Percentiles rank a stretch among this genome's conserved stretches.
These are phyloP conservation scores for Populus pruinosa DNA, from an alignment of 345 rosid genomes.

Conservation along the genomic window DNA sequence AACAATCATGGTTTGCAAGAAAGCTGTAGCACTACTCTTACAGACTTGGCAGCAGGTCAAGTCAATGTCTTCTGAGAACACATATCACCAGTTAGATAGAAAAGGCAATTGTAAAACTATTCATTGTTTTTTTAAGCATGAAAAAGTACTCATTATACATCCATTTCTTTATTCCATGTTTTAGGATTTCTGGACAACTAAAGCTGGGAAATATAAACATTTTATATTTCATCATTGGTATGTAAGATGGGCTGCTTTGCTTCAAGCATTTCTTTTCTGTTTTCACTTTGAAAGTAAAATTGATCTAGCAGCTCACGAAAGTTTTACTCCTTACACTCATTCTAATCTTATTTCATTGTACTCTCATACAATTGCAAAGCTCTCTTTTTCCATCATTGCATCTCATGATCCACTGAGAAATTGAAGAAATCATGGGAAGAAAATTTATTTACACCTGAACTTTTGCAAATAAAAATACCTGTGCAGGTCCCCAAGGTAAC, in stretches of 20 bases:
- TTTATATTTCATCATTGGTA: constrained; percentile 16
- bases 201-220: constrained; percentile 19
- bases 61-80: neutral
- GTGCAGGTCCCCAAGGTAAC: constrained; percentile 81
- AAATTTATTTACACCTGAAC: neutral
- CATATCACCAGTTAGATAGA: neutral
- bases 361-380: neutral
- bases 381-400: neutral
- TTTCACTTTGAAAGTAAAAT: neutral
- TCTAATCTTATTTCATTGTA: neutral
- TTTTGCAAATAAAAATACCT: neutral
- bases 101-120: constrained; percentile 1
- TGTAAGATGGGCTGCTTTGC: constrained; percentile 10
- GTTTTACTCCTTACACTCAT: constrained; percentile 35
- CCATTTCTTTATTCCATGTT: neutral
- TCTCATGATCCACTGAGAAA: neutral
- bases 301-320: constrained; percentile 16
- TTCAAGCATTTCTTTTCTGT: neutral
- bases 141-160: neutral
- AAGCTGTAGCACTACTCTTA: neutral
- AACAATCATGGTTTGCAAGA: neutral
- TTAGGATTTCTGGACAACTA: neutral
- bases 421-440: neutral
- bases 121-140: neutral
- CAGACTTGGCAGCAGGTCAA: neutral